Evolutionary conservation across 371 early-diverging fungal species (phyloP).

Genomic region (Fennellomyces sp.): DNA sequence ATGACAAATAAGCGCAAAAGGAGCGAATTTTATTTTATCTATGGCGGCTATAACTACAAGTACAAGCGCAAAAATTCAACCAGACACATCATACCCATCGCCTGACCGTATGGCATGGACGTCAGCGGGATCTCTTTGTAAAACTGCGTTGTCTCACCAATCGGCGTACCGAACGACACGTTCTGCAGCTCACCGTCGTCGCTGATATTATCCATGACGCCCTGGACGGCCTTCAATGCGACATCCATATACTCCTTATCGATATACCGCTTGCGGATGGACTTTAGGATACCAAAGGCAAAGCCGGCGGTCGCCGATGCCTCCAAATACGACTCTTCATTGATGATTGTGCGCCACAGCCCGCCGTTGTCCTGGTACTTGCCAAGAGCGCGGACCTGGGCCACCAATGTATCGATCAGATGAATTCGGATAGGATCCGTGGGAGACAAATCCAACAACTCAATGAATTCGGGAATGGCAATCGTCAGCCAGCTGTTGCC

Average conservation of each 20-base stretch:
- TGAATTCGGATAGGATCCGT: slow-evolving; percentile 22
- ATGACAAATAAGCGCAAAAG: not conserved
- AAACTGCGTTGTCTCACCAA: slow-evolving; percentile 21
- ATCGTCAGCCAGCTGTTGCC: slow-evolving; percentile 33
- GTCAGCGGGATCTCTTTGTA: slow-evolving; percentile 29
- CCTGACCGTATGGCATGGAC: slow-evolving; percentile 30
- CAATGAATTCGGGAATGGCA: slow-evolving; percentile 29
- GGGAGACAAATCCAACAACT: slow-evolving; percentile 15
- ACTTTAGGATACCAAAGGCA: slow-evolving; percentile 27
- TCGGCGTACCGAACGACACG: slow-evolving; percentile 27
- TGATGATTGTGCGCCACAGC: slow-evolving; percentile 26
- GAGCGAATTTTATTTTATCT: no score
- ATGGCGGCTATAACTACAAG: no score
- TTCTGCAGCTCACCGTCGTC: slow-evolving; percentile 22
- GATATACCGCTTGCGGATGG: slow-evolving; percentile 22
- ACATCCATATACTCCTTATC: not conserved
- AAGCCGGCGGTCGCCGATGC: slow-evolving; percentile 29
- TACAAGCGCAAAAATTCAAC: slow-evolving; percentile 19
- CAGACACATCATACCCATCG: slow-evolving; percentile 32
- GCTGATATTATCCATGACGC: slow-evolving; percentile 21
- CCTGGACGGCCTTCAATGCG: slow-evolving; percentile 13
- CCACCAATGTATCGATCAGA: slow-evolving; percentile 16
- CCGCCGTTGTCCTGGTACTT: slow-evolving; percentile 23
- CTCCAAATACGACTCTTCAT: slow-evolving; percentile 22
- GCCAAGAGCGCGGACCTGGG: slow-evolving; percentile 16